Percentiles rank a stretch among this genome's conserved stretches.
Evolutionary conservation across 345 rosid species (phyloP).

Genomic region (Gossypium ekmanianum): DNA sequence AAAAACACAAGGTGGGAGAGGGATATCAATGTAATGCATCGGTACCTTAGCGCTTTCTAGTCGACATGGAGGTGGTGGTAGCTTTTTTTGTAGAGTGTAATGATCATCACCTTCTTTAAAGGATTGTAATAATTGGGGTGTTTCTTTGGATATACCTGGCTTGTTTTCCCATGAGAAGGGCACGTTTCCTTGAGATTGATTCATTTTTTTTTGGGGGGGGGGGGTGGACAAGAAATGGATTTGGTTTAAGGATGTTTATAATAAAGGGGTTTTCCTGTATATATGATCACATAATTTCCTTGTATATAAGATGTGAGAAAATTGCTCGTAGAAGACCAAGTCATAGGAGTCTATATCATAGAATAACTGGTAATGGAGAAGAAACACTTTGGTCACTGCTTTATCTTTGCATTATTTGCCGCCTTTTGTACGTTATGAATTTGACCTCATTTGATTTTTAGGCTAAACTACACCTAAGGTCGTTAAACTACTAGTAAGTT

Average conservation of each 20-base stretch:
- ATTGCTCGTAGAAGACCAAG: neutral
- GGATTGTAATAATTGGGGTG: neutral
- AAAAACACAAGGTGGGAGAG: constrained; percentile 38
- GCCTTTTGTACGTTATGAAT: neutral
- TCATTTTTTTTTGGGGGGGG: constrained; percentile 3
- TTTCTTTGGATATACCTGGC: constrained; percentile 34
- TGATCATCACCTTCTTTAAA: neutral
- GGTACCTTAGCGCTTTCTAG: neutral
- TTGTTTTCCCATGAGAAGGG: constrained; percentile 33
- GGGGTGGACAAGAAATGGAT: neutral
- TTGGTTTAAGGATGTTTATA: constrained; percentile 7
- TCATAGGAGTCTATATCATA: constrained; percentile 8
- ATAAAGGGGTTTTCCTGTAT: neutral
- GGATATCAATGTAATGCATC: constrained; percentile 19
- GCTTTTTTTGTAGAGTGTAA: constrained; percentile 18
- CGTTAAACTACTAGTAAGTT: too few species aligned
- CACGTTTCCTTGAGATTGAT: constrained; percentile 17
- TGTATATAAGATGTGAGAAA: constrained; percentile 3
- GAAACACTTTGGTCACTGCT: neutral
- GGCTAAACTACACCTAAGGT: too few species aligned
- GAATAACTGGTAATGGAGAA: neutral
- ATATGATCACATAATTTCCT: neutral
- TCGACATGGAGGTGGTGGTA: constrained; percentile 42
- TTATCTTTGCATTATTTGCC: constrained; percentile 2
- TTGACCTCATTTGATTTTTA: too few species aligned